Evolutionary conservation across 2,329 filamentous ascomycete species (phyloP).

Genomic region (Tolypocladium ophioglossoides): DNA sequence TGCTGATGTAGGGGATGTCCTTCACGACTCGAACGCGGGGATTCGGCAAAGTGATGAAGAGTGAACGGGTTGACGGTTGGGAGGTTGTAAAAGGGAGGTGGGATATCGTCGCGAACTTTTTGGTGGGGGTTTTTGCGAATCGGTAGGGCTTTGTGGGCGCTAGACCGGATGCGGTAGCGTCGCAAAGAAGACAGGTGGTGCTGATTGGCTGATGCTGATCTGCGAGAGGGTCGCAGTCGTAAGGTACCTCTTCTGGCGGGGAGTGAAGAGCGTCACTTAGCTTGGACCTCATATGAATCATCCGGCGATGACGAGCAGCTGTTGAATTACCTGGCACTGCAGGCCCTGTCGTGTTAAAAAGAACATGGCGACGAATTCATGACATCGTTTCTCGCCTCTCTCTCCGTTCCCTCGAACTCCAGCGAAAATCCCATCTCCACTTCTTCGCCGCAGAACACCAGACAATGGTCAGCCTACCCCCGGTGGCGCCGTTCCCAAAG

Average conservation of each 20-base stretch:
- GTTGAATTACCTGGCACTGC: neutral
- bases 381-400: neutral
- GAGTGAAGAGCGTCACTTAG: neutral
- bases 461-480: constrained; percentile 45
- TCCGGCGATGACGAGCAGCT: constrained; percentile 4
- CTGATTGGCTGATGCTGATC: constrained; percentile 4
- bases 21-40: constrained; percentile 71
- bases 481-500: constrained; percentile 69
- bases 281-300: constrained; percentile 7
- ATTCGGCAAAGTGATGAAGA: constrained; percentile 78
- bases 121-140: constrained; percentile 8
- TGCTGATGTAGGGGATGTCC: constrained; percentile 29
- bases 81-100: neutral
- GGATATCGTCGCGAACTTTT: constrained; percentile 4
- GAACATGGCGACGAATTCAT: constrained; percentile 1
- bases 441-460: neutral
- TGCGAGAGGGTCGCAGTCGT: neutral
- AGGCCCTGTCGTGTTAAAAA: neutral
- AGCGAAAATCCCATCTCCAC: neutral
- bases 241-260: constrained; percentile 4
- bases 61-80: constrained; percentile 7
- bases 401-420: no score
- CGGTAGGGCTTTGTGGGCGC: constrained; percentile 11
- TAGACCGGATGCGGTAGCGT: constrained; percentile 6
- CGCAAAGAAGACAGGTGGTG: neutral